phyloP scores from a whole-genome alignment of 2,329 filamentous ascomycete genomes.

The Fonsecaea erecta region DNA sequence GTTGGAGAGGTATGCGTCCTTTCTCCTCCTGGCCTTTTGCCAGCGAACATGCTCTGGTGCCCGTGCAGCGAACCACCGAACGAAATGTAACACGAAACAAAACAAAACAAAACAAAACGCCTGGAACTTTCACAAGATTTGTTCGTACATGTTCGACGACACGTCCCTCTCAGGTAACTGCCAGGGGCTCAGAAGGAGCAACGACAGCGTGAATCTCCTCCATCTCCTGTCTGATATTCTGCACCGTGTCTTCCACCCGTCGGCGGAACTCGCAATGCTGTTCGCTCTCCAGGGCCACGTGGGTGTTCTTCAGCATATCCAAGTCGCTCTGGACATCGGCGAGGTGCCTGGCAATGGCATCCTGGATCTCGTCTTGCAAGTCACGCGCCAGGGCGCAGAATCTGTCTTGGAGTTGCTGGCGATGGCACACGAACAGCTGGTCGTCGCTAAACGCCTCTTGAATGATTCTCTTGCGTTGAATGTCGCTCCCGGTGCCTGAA shows the following conservation, averaged over 20 bases:
- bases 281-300: slow-evolving; percentile 21
- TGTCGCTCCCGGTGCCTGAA: slow-evolving; percentile 11
- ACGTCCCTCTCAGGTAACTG: not conserved
- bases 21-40: not conserved
- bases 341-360: slow-evolving; percentile 3
- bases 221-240: slow-evolving; percentile 1
- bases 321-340: slow-evolving; percentile 10
- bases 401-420: not conserved
- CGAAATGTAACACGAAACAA: no score
- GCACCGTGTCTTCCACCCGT: slow-evolving; percentile 4
- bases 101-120: no score
- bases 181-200: not conserved
- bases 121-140: not conserved
- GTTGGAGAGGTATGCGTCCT: no score
- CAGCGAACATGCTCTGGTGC: not conserved
- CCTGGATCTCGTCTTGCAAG: slow-evolving; percentile 4
- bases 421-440: slow-evolving; percentile 7
- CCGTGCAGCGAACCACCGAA: no score
- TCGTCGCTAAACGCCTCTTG: slow-evolving; percentile 3
- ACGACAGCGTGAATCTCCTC: not conserved
- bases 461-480: slow-evolving; percentile 7
- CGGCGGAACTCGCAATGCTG: slow-evolving; percentile 4
- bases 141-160: not conserved
- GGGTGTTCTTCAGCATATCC: slow-evolving; percentile 14
- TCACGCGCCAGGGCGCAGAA: slow-evolving; percentile 6